Base-by-base conservation (phyloP, 139 green algal species). In the Spirogloea muscicola region DNA sequence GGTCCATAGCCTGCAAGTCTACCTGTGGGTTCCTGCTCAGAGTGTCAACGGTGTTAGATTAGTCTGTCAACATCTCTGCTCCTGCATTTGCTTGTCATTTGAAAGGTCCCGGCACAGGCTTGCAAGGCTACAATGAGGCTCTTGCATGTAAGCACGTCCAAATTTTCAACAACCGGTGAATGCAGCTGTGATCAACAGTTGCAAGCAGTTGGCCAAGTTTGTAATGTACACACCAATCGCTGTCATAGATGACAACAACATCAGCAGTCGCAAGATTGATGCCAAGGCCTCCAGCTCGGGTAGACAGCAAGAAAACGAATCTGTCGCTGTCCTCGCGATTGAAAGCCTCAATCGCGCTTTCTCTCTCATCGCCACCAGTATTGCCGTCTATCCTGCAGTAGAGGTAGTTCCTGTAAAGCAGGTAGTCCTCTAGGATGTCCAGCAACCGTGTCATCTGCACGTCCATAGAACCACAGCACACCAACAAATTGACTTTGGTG, bases 301-400 rank as follows among this genome's bases (percentile, higher is more conserved):
- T 98, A 49, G 90, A 96, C 60, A 97, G 86, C 82, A 98, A 84
- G 85, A 98, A 97, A 29, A 96, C 76, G 67, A 97, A 98, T 85
- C 93, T 96, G 66, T 96, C 89, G 58, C 72, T 89, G 73, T 83
- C 86, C 62, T 89, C 82, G 46, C 57, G 61, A 84, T 98, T 98
- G 88, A 89, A 98, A 33, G 71, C 82, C 38, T 97, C 92, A 55
- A 97, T 98, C 27, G 33, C n/a, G 74, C 85, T 86, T 82, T 98
- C 94, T 9, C 94, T 86, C 82, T 96, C 93, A 31, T 98, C 94
- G 13, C 91, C 91, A 9, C 60, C 81, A 2, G 94, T 98, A 89
- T 98, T 98, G 58, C 94, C 93, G 79, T 97, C 93, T 64, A 97
- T 98, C 67, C 93, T 86, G 86, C 92, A 97, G 86, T 98, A 98